Base-by-base conservation (phyloP, 2,329 filamentous ascomycete species). In the Huntiella decipiens region DNA sequence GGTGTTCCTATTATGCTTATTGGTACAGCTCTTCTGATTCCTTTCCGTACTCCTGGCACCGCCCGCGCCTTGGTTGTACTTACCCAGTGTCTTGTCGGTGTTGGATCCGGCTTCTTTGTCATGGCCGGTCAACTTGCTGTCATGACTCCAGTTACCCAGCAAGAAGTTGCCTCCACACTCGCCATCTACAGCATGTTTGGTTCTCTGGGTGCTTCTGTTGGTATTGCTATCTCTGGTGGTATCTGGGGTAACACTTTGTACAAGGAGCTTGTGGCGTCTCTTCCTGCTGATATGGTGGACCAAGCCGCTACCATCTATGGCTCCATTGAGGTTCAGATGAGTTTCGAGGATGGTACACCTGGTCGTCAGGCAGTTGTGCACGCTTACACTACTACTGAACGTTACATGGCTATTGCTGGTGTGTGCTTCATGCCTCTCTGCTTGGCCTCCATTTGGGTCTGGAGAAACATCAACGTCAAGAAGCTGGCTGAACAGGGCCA, bases 171-270 rank as follows among this genome's bases (percentile, higher is more conserved):
- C 10, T 66, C 69, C 2, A 67, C 66, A 4, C 65, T 74, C 1
- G 73, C 73, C 5, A 63, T 79, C 44, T 69, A 71, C 50, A 62
- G 70, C 12, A 65, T 78, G 2, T 71, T 74, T 38, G 70, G 73
- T 45, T 68, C 68, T 44, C 67, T 78, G 50, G 75, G 74, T 45
- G 68, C 68, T 15, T 68, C 71, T 3, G 64, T 76, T 5, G 73
- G 74, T 3, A 62, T 65, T 3, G 71, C 73, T 31, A 66, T 79
- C 47, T 72, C 74, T 1, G 72, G 70, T 2, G 72, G 69, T 5
- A 66, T 80, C 46, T 81, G 76, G 76, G 73, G 69, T 4, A 69
- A 69, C 51, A 58, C 67, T 8, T 59, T 74, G 40, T 66, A 66
- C 4, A 51, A 48, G 6, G 60, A 64, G 33, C 58, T 74, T 3